Evolutionary conservation across 208 protist species (phyloP).

Genomic region (Willaertia magna): DNA sequence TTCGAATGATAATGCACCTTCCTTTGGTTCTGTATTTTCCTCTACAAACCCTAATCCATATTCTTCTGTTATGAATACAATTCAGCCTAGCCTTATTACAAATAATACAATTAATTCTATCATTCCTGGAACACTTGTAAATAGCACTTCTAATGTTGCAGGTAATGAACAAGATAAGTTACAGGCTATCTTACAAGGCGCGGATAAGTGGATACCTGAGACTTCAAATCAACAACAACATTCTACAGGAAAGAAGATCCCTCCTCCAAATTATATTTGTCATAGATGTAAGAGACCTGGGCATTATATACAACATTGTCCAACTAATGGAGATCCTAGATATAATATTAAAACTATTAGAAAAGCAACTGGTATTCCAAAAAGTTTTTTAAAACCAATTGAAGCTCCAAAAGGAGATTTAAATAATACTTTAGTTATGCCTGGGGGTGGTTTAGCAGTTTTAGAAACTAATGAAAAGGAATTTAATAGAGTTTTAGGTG

Average conservation of each 20-base stretch:
- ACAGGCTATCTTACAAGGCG: neutral
- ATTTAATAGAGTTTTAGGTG: neutral
- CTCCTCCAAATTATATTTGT: slow-evolving; percentile 32
- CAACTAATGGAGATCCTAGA: slow-evolving; percentile 34
- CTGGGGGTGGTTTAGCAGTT: neutral
- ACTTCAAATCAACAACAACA: neutral
- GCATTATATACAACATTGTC: slow-evolving; percentile 40
- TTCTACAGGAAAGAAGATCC: neutral
- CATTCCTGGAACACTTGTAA: slow-evolving; percentile 1
- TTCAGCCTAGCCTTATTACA: too few relatives aligned
- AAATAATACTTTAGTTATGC: neutral
- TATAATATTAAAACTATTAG: slow-evolving; percentile 32
- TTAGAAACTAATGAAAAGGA: neutral
- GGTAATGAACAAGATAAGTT: slow-evolving; percentile 3
- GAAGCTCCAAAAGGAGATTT: neutral
- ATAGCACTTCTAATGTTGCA: too few relatives aligned
- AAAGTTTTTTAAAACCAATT: slow-evolving; percentile 30
- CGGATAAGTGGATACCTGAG: neutral
- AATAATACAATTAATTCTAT: too few relatives aligned
- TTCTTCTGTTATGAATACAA: too few relatives aligned
- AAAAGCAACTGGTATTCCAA: slow-evolving; percentile 35
- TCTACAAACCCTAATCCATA: too few relatives aligned
- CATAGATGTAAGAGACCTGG: slow-evolving; percentile 34
- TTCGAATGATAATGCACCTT: neutral
- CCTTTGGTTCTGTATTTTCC: neutral